Base-by-base conservation (phyloP, 2,329 filamentous ascomycete genomes). In the Beauveria scarabaeidicola region DNA sequence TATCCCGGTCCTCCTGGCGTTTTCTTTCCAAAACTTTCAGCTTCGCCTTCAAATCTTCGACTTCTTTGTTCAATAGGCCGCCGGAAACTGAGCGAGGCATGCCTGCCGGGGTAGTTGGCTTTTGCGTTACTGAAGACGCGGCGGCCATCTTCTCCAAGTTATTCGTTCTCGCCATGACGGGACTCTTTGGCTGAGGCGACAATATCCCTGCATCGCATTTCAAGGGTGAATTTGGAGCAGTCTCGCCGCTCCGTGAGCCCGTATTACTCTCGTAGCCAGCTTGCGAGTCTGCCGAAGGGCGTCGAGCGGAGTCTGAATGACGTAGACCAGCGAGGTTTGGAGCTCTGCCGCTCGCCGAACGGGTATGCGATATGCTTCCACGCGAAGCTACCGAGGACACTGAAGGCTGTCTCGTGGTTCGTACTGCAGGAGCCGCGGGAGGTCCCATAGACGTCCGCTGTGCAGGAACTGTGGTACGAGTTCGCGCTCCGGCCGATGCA, bases 31-130 rank as follows among this genome's bases (percentile, higher is more conserved):
- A 78, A 3, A 97, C 80, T 58, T 88, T 86, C 2, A 97, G 76
- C 70, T 96, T 97, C 0, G 90, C 87, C 70, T 96, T 91, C 17
- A 97, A 77, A 64, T 96, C 90, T 65, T 97, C 92, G 21, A 93
- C 84, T 68, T 95, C 89, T 63, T 87, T 81, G 23, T 75, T 79
- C 2, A 81, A 74, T 1, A 81, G 77, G 8, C 81, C 80, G 60
- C 73, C 77, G 3, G 75, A 75, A 13, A 78, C 77, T 23, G 79
- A 70, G 74, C 64, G 19, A 69, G 71, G 25, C 66, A 69, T 64
- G 17, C 66, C 59, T 29, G 70, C 63, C 38, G 64, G 60, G 29
- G 70, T 64, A 3, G 70, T 64, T 41, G 70, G 69, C 38, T 66
- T 61, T 3, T 71, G 65, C 23, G 73, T 68, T n/a, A 74, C 67